Conservation (phyloP, 2,329 filamentous ascomycete genomes). For the Penicillium capsulatum region DNA sequence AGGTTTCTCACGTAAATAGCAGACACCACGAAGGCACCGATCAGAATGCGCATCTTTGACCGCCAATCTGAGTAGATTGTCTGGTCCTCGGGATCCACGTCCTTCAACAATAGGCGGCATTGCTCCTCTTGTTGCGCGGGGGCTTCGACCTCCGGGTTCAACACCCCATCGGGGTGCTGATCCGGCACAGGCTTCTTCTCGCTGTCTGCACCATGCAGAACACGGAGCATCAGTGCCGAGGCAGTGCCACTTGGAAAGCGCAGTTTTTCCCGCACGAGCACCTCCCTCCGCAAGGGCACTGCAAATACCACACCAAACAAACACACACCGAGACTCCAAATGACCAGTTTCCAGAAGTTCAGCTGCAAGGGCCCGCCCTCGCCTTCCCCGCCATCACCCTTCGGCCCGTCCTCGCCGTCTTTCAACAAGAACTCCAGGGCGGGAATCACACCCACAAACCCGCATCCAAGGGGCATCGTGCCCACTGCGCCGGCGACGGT, state of each 20-base stretch:
- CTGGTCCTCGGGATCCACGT: constrained; percentile 34
- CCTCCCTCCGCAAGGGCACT: constrained; percentile 82
- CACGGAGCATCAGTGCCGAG: constrained; percentile 86
- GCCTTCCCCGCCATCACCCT: constrained; percentile 64
- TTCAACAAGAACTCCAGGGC: constrained; percentile 83
- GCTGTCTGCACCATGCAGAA: constrained; percentile 66
- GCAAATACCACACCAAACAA: constrained; percentile 97
- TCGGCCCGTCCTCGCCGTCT: constrained; percentile 70
- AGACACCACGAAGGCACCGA: constrained; percentile 58
- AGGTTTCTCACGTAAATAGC: constrained; percentile 47
- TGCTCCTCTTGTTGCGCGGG: constrained; percentile 33
- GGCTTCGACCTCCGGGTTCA: constrained; percentile 27
- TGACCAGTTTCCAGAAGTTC: constrained; percentile 69
- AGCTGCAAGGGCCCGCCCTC: constrained; percentile 75
- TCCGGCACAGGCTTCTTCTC: constrained; percentile 39
- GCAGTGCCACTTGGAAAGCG: constrained; percentile 95
- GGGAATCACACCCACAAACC: constrained; percentile 91
- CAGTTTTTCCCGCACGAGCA: constrained; percentile 86
- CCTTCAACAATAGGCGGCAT: constrained; percentile 50
- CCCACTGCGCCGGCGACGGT: constrained; percentile 93
- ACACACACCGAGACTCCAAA: constrained; percentile 90
- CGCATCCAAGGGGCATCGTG: constrained; percentile 93
- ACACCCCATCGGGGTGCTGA: constrained; percentile 1
- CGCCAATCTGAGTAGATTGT: constrained; percentile 54
- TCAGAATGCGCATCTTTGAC: constrained; percentile 56